Base-by-base conservation (phyloP, 225 moss, liverwort and hornwort species). In the Ulota crispa region DNA sequence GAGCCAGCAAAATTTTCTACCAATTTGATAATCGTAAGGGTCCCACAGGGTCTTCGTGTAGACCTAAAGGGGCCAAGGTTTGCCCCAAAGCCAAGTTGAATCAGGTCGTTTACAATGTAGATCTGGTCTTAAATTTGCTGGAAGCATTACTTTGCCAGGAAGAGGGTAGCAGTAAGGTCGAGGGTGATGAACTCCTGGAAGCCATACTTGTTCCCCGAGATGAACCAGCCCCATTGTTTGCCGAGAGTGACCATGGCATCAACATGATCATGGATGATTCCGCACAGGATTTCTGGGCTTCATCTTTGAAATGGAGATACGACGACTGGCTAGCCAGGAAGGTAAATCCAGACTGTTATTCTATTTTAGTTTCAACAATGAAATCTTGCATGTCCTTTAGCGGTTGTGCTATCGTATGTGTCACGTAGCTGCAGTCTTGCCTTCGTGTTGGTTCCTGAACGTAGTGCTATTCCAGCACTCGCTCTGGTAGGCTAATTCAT, bases 221-320 rank as follows among this genome's bases (percentile, higher is more conserved):
- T 62, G 86, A 85, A 83, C 63, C 86, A 23, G 88, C 81, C 45
- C 68, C 81, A 31, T 71, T 91, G 39, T 91, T 88, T 76, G 81
- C 86, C 62, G 91, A 88, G 82, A 57, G 63, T 73, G 85, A 89
- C n/a, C 84, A 84, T 70, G 82, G 80, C 37, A 68, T 82, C 57
- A 82, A 78, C 75, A 78, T 81, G 81, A 72, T 85, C 63, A 39
- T 81, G 9, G 83, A 81, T 77, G 86, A 81, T 66, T 85, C 88
- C 57, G 72, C 85, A 34, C 84, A 86, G 81, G 83, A 50, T 26
- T 91, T 88, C 80, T 91, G 91, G 91, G 67, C 78, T 64, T 86
- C 86, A 27, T 68, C 80, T 52, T 82, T 91, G 81, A 91, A 91
- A 69, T 81, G 83, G 91, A 89, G 91, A 79, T 85, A 89, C 64